Base-by-base conservation (phyloP, 805 yeast genomes). In the Ogataea nakhonphanomensis region DNA sequence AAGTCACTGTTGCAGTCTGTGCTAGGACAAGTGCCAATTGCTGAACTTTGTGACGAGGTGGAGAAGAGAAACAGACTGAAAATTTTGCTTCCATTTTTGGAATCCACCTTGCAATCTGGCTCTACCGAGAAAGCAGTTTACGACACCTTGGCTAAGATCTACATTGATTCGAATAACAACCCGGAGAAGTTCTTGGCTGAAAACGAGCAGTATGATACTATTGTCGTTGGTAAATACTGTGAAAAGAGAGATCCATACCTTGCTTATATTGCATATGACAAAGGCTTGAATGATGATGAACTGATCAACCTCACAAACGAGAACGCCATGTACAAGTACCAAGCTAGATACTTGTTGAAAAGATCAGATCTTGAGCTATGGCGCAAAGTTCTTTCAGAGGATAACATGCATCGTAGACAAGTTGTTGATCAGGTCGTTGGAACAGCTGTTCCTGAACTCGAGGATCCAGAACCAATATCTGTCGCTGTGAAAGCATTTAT, bases 181-280 rank as follows among this genome's bases (percentile, higher is more conserved):
- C 98, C 99, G 26, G 99, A 93, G 65, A 89, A 88, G 65, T 93
- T 93, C 73, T 76, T 93, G 70, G 83, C 81, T 61, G 98, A 91
- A 66, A 93, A 93, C 65, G 75, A 81, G 53, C 74, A 76, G 58
- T 93, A 93, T 68, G 95, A 93, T 67, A 84, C 98, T n/a, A 71
- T 86, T 53, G 84, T 84, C 55, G 97, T 93, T 51, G 99, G 99
- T 73, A 88, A 80, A 62, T 93, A 93, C 73, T 93, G 99, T 75
- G 99, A 93, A 69, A 91, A 87, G 78, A 85, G 99, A 67, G 99
- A 93, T 60, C 99, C 99, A 48, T 93, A 88, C 69, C 73, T 93
- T 62, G 99, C 99, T 22, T 93, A 88, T 66, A 93, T 93, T 67
- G 95, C 96, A 37, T 93, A 93, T 66, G 95, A 95, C 46, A 91